Evolutionary conservation across 2,329 filamentous ascomycete species (phyloP).

Genomic region (Aureobasidium mangrovei): DNA sequence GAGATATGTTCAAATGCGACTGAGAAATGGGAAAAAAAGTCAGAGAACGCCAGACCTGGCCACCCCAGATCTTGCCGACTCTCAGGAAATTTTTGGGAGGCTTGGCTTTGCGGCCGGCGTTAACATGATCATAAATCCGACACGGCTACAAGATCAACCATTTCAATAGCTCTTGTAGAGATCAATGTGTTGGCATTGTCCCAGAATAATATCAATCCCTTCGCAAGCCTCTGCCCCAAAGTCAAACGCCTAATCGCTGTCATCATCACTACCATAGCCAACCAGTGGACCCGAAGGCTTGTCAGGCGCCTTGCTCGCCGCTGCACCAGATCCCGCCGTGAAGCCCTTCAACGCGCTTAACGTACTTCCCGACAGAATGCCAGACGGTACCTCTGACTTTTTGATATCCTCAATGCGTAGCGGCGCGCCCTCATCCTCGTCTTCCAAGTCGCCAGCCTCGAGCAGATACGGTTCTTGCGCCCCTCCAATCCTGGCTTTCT

Average conservation of each 20-base stretch:
- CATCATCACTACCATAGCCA: conserved; percentile 82
- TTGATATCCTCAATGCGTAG: conserved; percentile 39
- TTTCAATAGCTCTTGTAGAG: too few relatives aligned
- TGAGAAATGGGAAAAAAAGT: background rate
- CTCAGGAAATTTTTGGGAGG: too few relatives aligned
- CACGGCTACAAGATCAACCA: too few relatives aligned
- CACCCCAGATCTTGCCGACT: background rate
- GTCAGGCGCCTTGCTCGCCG: conserved; percentile 43
- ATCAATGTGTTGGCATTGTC: too few relatives aligned
- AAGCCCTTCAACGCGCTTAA: conserved; percentile 64
- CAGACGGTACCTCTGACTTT: conserved; percentile 37
- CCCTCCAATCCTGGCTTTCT: conserved; percentile 57
- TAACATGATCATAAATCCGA: too few relatives aligned
- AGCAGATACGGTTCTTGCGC: conserved; percentile 54
- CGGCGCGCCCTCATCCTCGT: conserved; percentile 29
- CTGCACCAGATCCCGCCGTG: conserved; percentile 34
- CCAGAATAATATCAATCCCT: too few relatives aligned
- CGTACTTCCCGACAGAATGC: conserved; percentile 76
- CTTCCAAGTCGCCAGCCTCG: conserved; percentile 47
- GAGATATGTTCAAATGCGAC: background rate
- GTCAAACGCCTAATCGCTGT: conserved; percentile 45
- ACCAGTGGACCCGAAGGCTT: conserved; percentile 65
- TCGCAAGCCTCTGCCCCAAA: too few relatives aligned
- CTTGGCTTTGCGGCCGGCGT: too few relatives aligned
- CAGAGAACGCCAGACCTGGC: background rate